A percentile compares a stretch with the other conserved stretches of the same genome.
phyloP scores from a whole-genome alignment of 2,329 filamentous ascomycete species.

The Colletotrichum coccodes region DNA sequence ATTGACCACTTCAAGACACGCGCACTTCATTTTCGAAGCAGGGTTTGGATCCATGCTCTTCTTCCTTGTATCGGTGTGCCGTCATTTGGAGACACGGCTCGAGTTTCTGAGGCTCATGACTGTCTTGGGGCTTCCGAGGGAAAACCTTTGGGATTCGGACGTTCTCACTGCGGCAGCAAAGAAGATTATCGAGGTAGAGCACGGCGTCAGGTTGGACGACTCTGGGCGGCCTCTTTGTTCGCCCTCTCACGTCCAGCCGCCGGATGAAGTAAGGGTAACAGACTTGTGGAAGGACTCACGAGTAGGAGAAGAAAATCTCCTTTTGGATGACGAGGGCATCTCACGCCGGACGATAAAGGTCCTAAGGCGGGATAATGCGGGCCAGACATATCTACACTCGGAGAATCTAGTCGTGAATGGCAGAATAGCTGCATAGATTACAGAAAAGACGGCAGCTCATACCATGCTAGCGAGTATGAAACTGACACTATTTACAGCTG shows the following conservation, averaged over 20 bases:
- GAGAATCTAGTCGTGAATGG: background rate
- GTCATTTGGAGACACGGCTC: background rate
- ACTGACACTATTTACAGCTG: background rate
- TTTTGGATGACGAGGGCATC: background rate
- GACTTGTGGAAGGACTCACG: background rate
- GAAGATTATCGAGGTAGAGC: background rate
- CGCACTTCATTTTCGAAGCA: background rate
- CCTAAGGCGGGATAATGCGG: background rate
- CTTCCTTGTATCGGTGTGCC: background rate
- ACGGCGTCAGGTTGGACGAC: background rate
- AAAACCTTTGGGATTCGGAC: background rate
- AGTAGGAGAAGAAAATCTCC: background rate
- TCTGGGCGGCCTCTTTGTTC: background rate
- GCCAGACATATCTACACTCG: background rate
- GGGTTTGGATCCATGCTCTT: background rate
- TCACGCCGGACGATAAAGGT: background rate
- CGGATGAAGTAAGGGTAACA: background rate
- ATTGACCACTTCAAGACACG: background rate
- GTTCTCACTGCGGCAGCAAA: background rate
- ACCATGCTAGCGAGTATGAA: background rate
- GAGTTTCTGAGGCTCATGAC: background rate
- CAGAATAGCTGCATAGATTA: background rate
- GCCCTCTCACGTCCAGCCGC: background rate
- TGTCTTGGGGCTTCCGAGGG: background rate
- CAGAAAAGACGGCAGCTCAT: background rate